phyloP scores from a whole-genome alignment of 2,329 filamentous ascomycete species.

The Calonectria pauciramosa region DNA sequence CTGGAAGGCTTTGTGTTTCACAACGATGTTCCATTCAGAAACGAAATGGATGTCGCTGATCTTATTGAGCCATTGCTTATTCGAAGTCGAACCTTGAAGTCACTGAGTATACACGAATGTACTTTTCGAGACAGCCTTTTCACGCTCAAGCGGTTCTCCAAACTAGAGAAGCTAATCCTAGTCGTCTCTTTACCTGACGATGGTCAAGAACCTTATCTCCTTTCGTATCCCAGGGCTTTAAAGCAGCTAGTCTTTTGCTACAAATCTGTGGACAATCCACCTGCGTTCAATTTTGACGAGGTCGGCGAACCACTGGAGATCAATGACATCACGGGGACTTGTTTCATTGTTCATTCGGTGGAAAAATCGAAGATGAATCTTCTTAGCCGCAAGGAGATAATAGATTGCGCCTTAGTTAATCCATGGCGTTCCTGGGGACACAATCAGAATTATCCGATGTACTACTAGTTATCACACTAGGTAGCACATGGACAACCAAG shows the following conservation, averaged over 20 bases:
- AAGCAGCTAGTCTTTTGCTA: not conserved
- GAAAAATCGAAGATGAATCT: no score
- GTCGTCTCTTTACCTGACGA: accelerated
- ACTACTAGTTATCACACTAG: no score
- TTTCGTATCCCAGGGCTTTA: not conserved
- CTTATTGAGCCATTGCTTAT: not conserved
- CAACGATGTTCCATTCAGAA: not conserved
- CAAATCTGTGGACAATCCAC: no score
- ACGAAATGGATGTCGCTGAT: not conserved
- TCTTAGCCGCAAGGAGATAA: no score
- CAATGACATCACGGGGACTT: no score
- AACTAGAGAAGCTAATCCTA: not conserved
- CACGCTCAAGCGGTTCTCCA: not conserved
- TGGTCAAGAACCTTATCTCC: not conserved
- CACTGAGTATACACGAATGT: not conserved
- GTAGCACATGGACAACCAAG: no score
- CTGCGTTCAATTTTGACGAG: no score
- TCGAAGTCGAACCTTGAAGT: not conserved
- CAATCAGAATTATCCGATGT: no score
- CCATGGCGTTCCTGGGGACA: no score
- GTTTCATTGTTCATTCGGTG: no score
- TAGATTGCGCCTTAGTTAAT: no score
- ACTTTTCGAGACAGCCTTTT: not conserved
- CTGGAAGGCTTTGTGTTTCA: not conserved
- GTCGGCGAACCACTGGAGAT: no score